Percentiles rank a stretch among this genome's conserved stretches.
Evolutionary conservation across 129 eudicot genomes (phyloP).

Genomic region (Arctium minus): DNA sequence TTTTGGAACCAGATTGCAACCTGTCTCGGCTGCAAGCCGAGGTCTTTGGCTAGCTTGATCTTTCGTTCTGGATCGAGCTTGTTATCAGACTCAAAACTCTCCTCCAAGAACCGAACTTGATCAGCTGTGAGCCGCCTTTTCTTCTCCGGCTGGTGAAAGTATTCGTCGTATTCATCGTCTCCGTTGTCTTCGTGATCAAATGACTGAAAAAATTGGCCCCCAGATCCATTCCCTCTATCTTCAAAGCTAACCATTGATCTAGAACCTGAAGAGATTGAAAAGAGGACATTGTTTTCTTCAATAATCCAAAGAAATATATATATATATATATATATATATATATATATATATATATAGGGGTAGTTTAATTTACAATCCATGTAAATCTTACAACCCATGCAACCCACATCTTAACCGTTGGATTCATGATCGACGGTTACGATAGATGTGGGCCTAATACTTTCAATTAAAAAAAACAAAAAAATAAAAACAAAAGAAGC

Average conservation of each 20-base stretch:
- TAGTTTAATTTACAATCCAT: too few species aligned
- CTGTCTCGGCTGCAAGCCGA: slow-evolving; percentile 92
- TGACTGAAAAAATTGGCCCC: slow-evolving; percentile 35
- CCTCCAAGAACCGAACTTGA: slow-evolving; percentile 85
- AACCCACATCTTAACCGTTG: too few species aligned
- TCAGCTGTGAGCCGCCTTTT: slow-evolving; percentile 71
- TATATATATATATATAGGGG: too few species aligned
- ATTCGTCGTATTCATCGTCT: slow-evolving; percentile 73
- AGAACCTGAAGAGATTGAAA: slow-evolving; percentile 42
- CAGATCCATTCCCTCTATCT: slow-evolving; percentile 42
- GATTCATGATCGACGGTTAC: too few species aligned
- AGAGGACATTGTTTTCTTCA: not conserved
- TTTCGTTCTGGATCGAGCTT: slow-evolving; percentile 93
- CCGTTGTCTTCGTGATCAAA: slow-evolving; percentile 61
- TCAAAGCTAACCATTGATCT: slow-evolving; percentile 78
- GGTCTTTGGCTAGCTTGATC: slow-evolving; percentile 81
- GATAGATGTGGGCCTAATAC: too few species aligned
- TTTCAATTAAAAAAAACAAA: too few species aligned
- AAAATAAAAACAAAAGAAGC: too few species aligned
- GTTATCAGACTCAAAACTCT: slow-evolving; percentile 76
- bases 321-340: too few species aligned
- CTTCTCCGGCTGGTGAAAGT: slow-evolving; percentile 80
- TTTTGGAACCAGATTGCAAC: slow-evolving; percentile 96
- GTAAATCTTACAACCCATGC: too few species aligned
- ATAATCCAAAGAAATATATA: not conserved